Conservation (phyloP, 371 early-diverging fungal genomes). For the Mortierella sp. region DNA sequence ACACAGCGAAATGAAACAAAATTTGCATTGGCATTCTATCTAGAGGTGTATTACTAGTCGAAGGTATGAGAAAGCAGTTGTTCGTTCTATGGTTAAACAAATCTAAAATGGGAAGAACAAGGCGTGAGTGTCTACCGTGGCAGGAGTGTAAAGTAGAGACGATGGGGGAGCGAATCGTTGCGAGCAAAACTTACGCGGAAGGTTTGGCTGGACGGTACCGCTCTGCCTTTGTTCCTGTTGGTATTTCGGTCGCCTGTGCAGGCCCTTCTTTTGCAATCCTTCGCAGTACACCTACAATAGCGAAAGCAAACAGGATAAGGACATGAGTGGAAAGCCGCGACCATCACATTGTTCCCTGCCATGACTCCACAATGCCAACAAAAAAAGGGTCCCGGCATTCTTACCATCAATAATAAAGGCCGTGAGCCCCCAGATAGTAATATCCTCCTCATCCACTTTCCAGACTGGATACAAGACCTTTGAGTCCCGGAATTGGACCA, state of each 20-base stretch:
- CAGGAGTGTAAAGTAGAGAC: neutral
- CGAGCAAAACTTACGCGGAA: conserved; percentile 33
- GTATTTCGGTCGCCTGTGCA: conserved; percentile 27
- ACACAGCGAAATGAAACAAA: neutral
- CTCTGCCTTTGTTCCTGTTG: conserved; percentile 20
- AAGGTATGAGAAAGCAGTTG: no score
- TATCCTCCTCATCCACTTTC: conserved; percentile 63
- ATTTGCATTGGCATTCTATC: neutral
- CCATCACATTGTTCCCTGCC: no score
- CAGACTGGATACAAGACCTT: conserved; percentile 71
- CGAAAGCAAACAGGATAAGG: neutral
- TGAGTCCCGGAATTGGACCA: conserved; percentile 69
- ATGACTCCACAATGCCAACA: neutral
- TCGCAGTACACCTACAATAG: conserved; percentile 32
- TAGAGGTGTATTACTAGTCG: neutral
- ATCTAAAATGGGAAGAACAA: neutral
- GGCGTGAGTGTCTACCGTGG: no score
- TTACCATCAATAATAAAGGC: conserved; percentile 82
- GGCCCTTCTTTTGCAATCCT: conserved; percentile 37
- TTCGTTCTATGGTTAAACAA: conserved; percentile 14
- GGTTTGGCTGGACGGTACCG: conserved; percentile 24
- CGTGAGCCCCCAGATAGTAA: conserved; percentile 87
- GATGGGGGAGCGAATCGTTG: neutral
- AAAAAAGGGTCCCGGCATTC: neutral
- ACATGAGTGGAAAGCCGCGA: neutral